A percentile compares a stretch with the other conserved stretches of the same genome.
phyloP scores from a whole-genome alignment of 257 asterid genomes.

The Gentiana straminea region DNA sequence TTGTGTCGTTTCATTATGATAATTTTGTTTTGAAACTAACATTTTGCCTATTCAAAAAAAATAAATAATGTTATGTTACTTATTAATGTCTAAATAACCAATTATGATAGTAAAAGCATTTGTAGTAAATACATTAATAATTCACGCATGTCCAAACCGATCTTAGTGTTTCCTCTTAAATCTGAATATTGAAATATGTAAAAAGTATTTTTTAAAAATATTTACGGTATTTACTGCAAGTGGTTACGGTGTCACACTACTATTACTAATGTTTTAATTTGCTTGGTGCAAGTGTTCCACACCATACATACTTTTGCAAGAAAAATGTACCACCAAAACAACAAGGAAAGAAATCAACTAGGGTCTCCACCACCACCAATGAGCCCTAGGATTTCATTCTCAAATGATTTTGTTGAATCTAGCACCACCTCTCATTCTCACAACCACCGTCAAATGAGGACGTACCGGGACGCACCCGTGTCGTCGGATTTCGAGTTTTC shows the following conservation, averaged over 20 bases:
- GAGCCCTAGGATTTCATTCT: slow-evolving; percentile 91
- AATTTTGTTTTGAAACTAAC: too few species aligned
- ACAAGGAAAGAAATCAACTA: slow-evolving; percentile 15
- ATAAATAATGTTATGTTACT: too few species aligned
- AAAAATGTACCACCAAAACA: slow-evolving; percentile 70
- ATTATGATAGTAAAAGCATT: slow-evolving; percentile 36
- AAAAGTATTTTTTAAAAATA: background rate
- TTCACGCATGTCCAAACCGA: background rate
- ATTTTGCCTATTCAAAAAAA: too few species aligned
- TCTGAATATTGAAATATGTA: too few species aligned
- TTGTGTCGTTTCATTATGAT: too few species aligned
- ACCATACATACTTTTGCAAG: slow-evolving; percentile 33
- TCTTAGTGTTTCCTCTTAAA: background rate
- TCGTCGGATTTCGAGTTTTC: slow-evolving; percentile 90
- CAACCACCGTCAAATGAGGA: slow-evolving; percentile 13
- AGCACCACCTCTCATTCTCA: slow-evolving; percentile 11
- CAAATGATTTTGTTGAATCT: slow-evolving; percentile 67
- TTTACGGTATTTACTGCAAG: slow-evolving; percentile 2
- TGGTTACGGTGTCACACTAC: slow-evolving; percentile 1
- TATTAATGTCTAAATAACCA: slow-evolving; percentile 36
- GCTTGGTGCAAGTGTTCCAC: slow-evolving; percentile 24
- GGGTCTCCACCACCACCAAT: slow-evolving; percentile 21
- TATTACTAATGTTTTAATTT: slow-evolving; percentile 20
- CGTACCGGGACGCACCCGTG: slow-evolving; percentile 66
- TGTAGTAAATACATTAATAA: background rate